Evolutionary conservation across 768 basidiomycete genomes (phyloP), one percentile per base, ranked within the genome.

Genomic region (Lentinula sp.): DNA sequence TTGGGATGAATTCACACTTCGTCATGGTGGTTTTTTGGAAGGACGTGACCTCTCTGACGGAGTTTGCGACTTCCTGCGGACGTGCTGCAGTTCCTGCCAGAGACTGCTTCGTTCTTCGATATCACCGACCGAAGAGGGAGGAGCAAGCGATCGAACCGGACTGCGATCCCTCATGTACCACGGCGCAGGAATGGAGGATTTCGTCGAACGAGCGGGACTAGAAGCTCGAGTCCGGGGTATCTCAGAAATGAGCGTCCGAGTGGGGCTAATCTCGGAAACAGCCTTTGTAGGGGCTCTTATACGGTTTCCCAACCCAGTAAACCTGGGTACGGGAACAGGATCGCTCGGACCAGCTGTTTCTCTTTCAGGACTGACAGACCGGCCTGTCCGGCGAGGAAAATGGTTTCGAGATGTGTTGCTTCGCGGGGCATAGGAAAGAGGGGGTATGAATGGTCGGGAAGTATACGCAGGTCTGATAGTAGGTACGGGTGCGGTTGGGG

Each of bases 51-150:
- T 72, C 53, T 77, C 75, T 18, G 80, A 82, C 42, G 74, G 74
- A 53, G 79, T 75, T 42, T 76, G 74, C 61, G 82, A 73, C 69
- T 76, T 77, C 61, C 74, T 74, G 64, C 75, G 79, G 57, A 83
- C 73, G 60, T 80, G 78, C 67, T 76, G 77, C 28, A 86, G 71
- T 65, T 86, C 85, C 46, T 74, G 76, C 83, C 84, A 85, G 62
- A 86, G 67, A 60, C 74, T 75, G 65, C 79, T 77, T 64, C 80
- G 68, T 63, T 71, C 74, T 45, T 77, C 78, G 13, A 72, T 75
- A 5, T 67, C 75, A 21, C 67, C 68, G 13, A 61, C 65, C 31
- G 72, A 70, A 63, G 71, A 74, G 28, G 71, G 66, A 34, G 73
- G 67, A 9, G 59, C 66, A 13, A 62, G 54, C 16, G 46, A 45